Base-by-base conservation (phyloP, 2,329 filamentous ascomycete genomes). In the Nothophaeocryptopus gaeumannii region DNA sequence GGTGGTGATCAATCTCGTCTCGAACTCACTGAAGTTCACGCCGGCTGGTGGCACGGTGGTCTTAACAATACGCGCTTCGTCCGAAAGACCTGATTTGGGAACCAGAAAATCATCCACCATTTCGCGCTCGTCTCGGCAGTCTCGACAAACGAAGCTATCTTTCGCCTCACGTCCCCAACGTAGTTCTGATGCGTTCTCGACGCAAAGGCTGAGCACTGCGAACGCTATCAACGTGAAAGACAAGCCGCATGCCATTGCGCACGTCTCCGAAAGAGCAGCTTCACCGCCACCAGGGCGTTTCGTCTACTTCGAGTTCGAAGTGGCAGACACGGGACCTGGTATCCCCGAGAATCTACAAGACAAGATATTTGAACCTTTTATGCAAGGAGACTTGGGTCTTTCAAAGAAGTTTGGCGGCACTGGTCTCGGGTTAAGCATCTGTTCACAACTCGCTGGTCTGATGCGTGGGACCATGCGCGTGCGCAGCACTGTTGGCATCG, bases 321-420 rank as follows among this genome's bases (percentile, higher is more conserved):
- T 96, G 1, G 79, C 89, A 64, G 91, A 96, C 59, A 92, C 85
- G 0, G 91, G 91, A 0, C 90, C 89, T 0, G 91, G 91, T 26
- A 95, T 96, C 48, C 82, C 89, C 0, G 80, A 84, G 5, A 74
- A 85, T 56, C 81, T 95, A 68, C 89, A 90, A 60, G 77, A 88
- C 49, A 85, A 85, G 58, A 89, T 96, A 8, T 96, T 96, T 65
- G 91, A 96, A 67, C 91, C 91, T 0, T 96, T 96, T 64, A 88
- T 96, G 0, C 91, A 96, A 69, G 91, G 88, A n/a, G 90, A 96
- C 64, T 73, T 93, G 1, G 88, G 89, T 1, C 72, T 96, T 12
- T 95, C 87, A 73, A 95, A 89, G 68, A 93, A 93, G 63, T 95
- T 85, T 64, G 89, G 89, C 13, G 91, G 91, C 12, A 96, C 91